These are phyloP conservation scores for Phyllosticta capitalensis DNA, from an alignment of 2,329 filamentous ascomycete genomes.

Conservation along the genomic window DNA sequence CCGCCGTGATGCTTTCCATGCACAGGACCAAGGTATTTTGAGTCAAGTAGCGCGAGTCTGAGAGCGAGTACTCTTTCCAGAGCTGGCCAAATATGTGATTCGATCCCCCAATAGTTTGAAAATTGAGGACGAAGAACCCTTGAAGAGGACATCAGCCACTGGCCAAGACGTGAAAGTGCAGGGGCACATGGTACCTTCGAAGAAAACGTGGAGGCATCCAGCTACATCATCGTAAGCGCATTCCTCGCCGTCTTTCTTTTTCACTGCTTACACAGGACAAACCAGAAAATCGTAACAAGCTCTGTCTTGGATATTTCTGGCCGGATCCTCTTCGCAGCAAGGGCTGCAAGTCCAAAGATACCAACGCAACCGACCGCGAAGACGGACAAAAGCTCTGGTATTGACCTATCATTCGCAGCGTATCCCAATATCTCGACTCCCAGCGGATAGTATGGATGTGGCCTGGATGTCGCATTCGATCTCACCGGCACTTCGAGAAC, in stretches of 20 bases:
- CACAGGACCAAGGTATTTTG: slow-evolving; percentile 77
- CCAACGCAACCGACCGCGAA: slow-evolving; percentile 49
- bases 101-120: slow-evolving; percentile 53
- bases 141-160: neutral
- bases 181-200: slow-evolving; percentile 52
- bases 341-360: slow-evolving; percentile 49
- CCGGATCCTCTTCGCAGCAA: slow-evolving; percentile 43
- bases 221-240: slow-evolving; percentile 31
- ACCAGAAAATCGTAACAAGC: slow-evolving; percentile 59
- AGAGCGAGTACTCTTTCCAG: slow-evolving; percentile 87
- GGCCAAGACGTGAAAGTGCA: too few relatives aligned
- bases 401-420: slow-evolving; percentile 54
- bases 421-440: slow-evolving; percentile 54
- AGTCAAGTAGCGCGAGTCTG: slow-evolving; percentile 78
- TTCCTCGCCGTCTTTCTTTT: too few relatives aligned
- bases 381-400: slow-evolving; percentile 47
- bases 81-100: slow-evolving; percentile 72
- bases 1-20: slow-evolving; percentile 73
- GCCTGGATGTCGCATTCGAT: slow-evolving; percentile 10
- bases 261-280: slow-evolving; percentile 53
- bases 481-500: neutral
- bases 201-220: slow-evolving; percentile 65
- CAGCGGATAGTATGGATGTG: slow-evolving; percentile 65
- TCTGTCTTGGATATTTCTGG: slow-evolving; percentile 47
- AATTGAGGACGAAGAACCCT: slow-evolving; percentile 54